These are phyloP conservation scores for Cladochytrium replicatum DNA, from an alignment of 192 early-diverging fungal genomes.

Conservation along the genomic window DNA sequence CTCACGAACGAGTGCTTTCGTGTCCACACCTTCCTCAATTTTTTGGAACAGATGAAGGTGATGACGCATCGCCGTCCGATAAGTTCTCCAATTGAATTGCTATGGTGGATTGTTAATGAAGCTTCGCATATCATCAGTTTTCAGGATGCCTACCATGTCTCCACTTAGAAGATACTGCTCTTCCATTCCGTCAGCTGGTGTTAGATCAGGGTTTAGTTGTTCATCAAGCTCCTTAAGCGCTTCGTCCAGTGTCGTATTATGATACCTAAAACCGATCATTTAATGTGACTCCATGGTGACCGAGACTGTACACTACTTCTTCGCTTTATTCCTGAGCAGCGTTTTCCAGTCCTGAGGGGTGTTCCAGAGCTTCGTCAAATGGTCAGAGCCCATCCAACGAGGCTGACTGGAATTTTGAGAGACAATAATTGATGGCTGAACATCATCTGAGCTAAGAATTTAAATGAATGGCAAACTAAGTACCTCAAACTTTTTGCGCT, in stretches of 20 bases:
- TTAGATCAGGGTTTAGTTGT: slow-evolving; percentile 25
- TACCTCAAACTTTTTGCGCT: slow-evolving; percentile 24
- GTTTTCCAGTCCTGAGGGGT: slow-evolving; percentile 11
- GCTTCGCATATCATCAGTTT: not conserved
- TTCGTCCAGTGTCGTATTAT: slow-evolving; percentile 13
- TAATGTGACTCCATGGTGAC: not conserved
- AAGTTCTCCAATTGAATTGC: slow-evolving; percentile 34
- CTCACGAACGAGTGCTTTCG: too few relatives aligned
- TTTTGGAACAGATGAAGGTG: slow-evolving; percentile 38
- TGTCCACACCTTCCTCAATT: too few relatives aligned
- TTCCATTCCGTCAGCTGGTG: slow-evolving; percentile 25
- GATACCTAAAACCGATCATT: not conserved
- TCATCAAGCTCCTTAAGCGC: slow-evolving; percentile 29
- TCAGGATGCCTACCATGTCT: slow-evolving; percentile 11
- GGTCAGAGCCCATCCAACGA: slow-evolving; percentile 27
- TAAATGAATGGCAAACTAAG: slow-evolving; percentile 2
- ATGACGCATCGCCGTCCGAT: slow-evolving; percentile 29
- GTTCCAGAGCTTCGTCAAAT: slow-evolving; percentile 20
- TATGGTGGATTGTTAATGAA: not conserved
- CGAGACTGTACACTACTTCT: slow-evolving; percentile 5
- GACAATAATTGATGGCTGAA: not conserved
- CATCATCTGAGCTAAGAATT: not conserved
- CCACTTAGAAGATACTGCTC: slow-evolving; percentile 19
- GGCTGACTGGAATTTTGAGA: slow-evolving; percentile 12
- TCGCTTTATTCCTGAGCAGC: slow-evolving; percentile 7